Evolutionary conservation across 2,329 filamentous ascomycete species (phyloP), one percentile per base, ranked within the genome.

Genomic region (Clarireedia sp.): DNA sequence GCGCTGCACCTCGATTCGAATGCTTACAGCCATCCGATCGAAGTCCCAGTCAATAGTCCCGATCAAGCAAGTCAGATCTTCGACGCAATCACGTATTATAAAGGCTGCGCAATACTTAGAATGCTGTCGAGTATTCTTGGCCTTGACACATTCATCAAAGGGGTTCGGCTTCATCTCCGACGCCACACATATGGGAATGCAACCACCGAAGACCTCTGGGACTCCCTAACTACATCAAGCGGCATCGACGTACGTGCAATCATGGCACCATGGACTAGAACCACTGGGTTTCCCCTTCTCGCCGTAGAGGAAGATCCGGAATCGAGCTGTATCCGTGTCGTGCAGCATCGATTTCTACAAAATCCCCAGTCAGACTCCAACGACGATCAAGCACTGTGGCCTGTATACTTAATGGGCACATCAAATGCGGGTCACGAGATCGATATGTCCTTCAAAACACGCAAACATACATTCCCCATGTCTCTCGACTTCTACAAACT

Each of bases 121-220:
- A 89, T 88, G 85, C 82, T 88, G 58, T 86, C 83, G 23, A 84
- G 83, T 65, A 84, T 86, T 60, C 72, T 88, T 37, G 85, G 85
- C 17, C 82, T 86, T 64, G 81, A 87, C 36, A 74, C 77, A 23
- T 89, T 89, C 74, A 78, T 88, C 69, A 80, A 86, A 68, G 85
- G 85, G 62, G 79, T 89, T 52, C 75, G 81, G 33, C 73, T 76
- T 50, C 87, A 88, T 68, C 76, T 89, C 61, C 84, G 82, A 73
- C 83, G 84, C 70, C 84, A 88, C 69, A 82, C 82, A 14, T 89
- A 83, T 65, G 81, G 80, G 33, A 88, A 87, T 46, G 54, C 64
- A 3, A 60, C 37, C 64, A 87, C 85, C 2, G 75, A 78, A 48
- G 85, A 89, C 63, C 74, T 89, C 12, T 89, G 85, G 85, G 77